A percentile compares a stretch with the other conserved stretches of the same genome.
These are phyloP conservation scores for Aspergillus tamarii DNA, from an alignment of 2,329 filamentous ascomycete genomes.

Conservation along the genomic window DNA sequence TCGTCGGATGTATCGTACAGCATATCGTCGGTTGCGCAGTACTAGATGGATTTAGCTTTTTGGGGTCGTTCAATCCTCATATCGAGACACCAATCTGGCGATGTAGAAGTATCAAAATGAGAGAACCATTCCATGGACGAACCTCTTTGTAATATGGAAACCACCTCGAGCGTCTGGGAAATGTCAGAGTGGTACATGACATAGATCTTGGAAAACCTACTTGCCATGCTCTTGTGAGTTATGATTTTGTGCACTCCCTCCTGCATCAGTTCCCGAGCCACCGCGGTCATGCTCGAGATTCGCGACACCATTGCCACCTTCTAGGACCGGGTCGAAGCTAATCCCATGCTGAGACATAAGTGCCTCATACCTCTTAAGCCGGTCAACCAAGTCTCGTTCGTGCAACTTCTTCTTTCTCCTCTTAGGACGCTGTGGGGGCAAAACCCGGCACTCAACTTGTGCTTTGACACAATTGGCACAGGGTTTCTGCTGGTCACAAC, in stretches of 20 bases:
- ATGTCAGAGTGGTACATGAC: not conserved
- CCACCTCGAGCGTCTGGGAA: not conserved
- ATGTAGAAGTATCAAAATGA: not conserved
- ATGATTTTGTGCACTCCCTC: not conserved
- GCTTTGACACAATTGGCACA: constrained; percentile 70
- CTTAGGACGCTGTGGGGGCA: constrained; percentile 49
- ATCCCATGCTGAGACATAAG: constrained; percentile 67
- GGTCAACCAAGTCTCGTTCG: constrained; percentile 64
- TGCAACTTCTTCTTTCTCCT: constrained; percentile 66
- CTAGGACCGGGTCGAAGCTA: constrained; percentile 63
- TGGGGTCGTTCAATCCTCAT: not conserved
- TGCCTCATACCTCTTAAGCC: constrained; percentile 67
- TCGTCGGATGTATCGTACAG: not conserved
- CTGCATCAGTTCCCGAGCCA: not conserved
- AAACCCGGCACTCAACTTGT: constrained; percentile 57
- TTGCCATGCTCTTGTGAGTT: not conserved
- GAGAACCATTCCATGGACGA: not conserved
- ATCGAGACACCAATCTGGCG: not conserved
- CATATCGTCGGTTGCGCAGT: not conserved
- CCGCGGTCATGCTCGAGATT: not conserved
- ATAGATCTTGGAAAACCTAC: not conserved
- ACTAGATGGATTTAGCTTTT: not conserved
- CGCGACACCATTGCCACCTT: not conserved
- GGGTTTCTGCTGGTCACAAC: constrained; percentile 71
- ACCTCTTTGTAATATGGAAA: not conserved